Base-by-base conservation (phyloP, 1,284 basidiomycete genomes). In the Cryptococcus hybrid region DNA sequence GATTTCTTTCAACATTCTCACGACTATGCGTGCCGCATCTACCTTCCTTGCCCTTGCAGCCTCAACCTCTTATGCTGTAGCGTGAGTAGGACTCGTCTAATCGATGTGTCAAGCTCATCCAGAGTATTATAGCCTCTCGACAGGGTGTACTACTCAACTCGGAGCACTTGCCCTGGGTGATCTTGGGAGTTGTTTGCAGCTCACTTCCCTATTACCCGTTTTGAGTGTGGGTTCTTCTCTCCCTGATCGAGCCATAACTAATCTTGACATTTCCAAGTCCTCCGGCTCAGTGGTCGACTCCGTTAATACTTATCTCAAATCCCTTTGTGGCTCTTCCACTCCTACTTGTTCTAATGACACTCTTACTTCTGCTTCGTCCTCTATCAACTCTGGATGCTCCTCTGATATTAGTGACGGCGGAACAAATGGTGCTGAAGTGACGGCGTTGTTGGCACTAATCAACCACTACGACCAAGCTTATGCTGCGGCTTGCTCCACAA, bases 301-400 rank as follows among this genome's bases (percentile, higher is more conserved):
- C 1, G 53, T 76, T 44, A 67, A 74, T 59, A 59, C 57, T 34
- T 76, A 75, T 63, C 64, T 76, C 47, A 51, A 47, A 40, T 60
- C 61, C 12, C 64, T 77, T 24, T 77, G 75, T 54, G 51, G 61
- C 7, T 54, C 56, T 30, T 57, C 55, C 37, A 73, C 73, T 8
- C 68, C 71, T 8, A 59, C 60, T 39, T 77, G 75, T 57, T 64
- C 64, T 44, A 74, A 75, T 63, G 51, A 63, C 3, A 74, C 73
- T 18, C 57, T 77, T 7, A 54, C 65, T 7, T 60, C 55, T 7
- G 74, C 73, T 35, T 47, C 65, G 52, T 54, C 54, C 24, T 58
- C 61, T 24, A 50, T 73, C 55, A 42, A 50, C 11, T 62, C 60
- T 2, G 55, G 51, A 6, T 73, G 71, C 59, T 52, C 61, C 8